A percentile compares a stretch with the other conserved stretches of the same genome.
These are phyloP conservation scores for Aspergillus haitiensis DNA, from an alignment of 495 filamentous ascomycete species.

Conservation along the genomic window DNA sequence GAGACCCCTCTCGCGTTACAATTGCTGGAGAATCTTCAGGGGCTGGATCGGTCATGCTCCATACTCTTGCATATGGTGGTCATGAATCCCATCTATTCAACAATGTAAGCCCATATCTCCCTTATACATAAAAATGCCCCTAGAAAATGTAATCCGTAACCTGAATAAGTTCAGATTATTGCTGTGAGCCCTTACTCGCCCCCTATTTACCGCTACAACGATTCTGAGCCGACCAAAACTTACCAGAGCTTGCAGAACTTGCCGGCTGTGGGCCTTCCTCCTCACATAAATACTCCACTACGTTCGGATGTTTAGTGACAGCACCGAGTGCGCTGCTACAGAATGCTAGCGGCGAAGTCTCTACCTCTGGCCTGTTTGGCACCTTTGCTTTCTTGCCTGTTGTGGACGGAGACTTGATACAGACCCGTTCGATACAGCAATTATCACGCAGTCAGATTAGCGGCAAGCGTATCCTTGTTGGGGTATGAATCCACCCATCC, in stretches of 20 bases:
- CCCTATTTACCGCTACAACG: constrained; percentile 51
- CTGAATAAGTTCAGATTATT: constrained; percentile 37
- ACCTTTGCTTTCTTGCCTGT: constrained; percentile 66
- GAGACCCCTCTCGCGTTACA: constrained; percentile 41
- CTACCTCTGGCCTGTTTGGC: constrained; percentile 41
- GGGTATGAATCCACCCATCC: constrained; percentile 29
- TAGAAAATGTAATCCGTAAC: too few species aligned
- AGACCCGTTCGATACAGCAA: constrained; percentile 53
- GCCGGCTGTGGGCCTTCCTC: constrained; percentile 48
- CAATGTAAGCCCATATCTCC: constrained; percentile 18
- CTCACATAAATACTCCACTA: constrained; percentile 25
- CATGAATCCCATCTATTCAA: constrained; percentile 20
- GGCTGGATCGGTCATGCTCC: constrained; percentile 51
- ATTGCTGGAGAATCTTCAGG: constrained; percentile 44
- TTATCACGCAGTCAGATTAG: constrained; percentile 51
- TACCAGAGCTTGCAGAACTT: constrained; percentile 57
- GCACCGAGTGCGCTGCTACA: constrained; percentile 53
- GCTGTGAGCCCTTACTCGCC: constrained; percentile 55
- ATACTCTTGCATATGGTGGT: constrained; percentile 54
- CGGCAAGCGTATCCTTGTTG: constrained; percentile 51
- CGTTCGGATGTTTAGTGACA: constrained; percentile 56
- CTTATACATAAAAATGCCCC: background rate
- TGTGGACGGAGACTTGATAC: constrained; percentile 59
- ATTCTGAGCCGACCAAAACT: constrained; percentile 48
- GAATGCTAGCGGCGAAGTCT: constrained; percentile 54